These are phyloP conservation scores for Leptomonas seymouri DNA, from an alignment of 208 protist genomes.

Conservation along the genomic window DNA sequence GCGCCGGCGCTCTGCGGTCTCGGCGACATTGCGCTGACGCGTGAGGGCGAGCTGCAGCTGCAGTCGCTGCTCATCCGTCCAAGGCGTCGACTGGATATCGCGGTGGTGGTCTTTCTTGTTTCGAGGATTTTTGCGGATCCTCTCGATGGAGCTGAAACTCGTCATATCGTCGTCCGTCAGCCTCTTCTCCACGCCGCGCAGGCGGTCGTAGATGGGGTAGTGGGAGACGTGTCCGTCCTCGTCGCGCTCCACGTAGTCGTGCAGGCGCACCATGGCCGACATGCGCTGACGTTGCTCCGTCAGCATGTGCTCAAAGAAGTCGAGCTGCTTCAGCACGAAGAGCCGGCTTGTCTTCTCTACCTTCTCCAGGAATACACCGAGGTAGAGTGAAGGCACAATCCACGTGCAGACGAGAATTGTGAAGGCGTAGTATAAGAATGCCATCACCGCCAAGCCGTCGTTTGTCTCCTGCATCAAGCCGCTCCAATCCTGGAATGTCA, in stretches of 20 bases:
- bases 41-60: constrained; percentile 90
- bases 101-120: constrained; percentile 22
- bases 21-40: constrained; percentile 70
- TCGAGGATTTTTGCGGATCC: not conserved
- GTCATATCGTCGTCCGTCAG: constrained; percentile 27
- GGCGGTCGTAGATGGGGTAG: constrained; percentile 47
- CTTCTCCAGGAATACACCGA: constrained; percentile 92
- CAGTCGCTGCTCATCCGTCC: constrained; percentile 88
- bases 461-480: constrained; percentile 81
- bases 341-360: constrained; percentile 76
- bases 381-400: constrained; percentile 87
- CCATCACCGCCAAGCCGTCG: constrained; percentile 61
- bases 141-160: constrained; percentile 9
- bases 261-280: constrained; percentile 59
- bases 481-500: constrained; percentile 92
- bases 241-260: constrained; percentile 82
- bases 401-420: constrained; percentile 86
- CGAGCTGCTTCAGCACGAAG: constrained; percentile 80
- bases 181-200: constrained; percentile 12
- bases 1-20: constrained; percentile 67
- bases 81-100: constrained; percentile 50
- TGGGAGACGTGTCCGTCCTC: constrained; percentile 57
- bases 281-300: constrained; percentile 76
- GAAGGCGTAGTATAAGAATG: constrained; percentile 86
- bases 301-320: constrained; percentile 80